Base-by-base conservation (phyloP, 225 moss, liverwort and hornwort genomes). In the Physcomitrellopsis africana region DNA sequence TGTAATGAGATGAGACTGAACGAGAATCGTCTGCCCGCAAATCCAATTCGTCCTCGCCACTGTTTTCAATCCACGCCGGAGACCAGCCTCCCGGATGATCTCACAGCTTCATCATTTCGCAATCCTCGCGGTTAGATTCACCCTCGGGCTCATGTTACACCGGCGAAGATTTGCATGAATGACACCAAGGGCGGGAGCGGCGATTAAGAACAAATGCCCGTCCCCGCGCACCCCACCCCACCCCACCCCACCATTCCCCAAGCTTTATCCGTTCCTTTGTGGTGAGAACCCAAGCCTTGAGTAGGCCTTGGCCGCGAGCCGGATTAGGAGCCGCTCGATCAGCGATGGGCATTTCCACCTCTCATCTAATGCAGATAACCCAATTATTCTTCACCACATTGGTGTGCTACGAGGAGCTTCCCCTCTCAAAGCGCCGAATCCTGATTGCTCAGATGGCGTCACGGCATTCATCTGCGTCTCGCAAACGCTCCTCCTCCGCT, bases 201-300 rank as follows among this genome's bases (percentile, higher is more conserved):
- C 32, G 32, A 37, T 37, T 7, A 2, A 37, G 32, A 37, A 37
- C 32, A 37, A 37, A 37, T 37, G 32, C 32, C 32, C 32, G 32
- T 37, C 32, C 7, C 32, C 32, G 32, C 32, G 32, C 32, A 37
- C 7, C 32, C 32, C 32, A 37, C 4, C 76, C 82, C 65, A 76
- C 85, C 79, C 32, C 32, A 37, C 32, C 79, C 82, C 65, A 76
- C 85, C 79, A 85, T 82, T 37, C 85, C 81, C 55, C 46, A 55
- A 23, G 47, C 46, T 67, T 79, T 85, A 85, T 85, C 85, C 82
- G 79, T 51, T 85, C 79, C 76, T 69, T 37, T 85, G 85, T 85
- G 85, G 85, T 82, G 42, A 51, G 29, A 65, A 76, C 20, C 8
- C 3, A 52, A 37, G 32, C 32, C 32, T 2, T 0, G 4, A 49